A percentile compares a stretch with the other conserved stretches of the same genome.
phyloP scores from a whole-genome alignment of 2,329 filamentous ascomycete genomes.

The Amauroascus verrucosus region DNA sequence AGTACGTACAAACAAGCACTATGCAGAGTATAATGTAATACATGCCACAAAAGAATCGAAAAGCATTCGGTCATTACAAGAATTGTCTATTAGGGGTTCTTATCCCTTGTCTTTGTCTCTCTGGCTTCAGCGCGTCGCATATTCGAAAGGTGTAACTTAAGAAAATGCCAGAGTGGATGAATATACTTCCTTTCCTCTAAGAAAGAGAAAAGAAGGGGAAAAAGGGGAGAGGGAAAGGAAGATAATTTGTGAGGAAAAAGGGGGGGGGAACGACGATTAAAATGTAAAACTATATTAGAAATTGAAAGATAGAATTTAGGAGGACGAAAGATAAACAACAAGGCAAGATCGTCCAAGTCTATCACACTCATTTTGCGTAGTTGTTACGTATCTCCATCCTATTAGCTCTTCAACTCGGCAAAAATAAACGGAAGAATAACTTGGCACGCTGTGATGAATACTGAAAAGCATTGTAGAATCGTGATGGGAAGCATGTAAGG shows the following conservation, averaged over 20 bases:
- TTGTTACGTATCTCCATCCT: background rate
- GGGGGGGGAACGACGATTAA: background rate
- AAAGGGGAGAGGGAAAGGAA: no score
- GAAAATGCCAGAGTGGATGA: background rate
- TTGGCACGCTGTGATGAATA: conserved; percentile 69
- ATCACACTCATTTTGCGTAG: background rate
- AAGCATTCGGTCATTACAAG: no score
- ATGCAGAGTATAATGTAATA: no score
- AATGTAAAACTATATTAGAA: background rate
- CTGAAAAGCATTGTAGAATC: conserved; percentile 53
- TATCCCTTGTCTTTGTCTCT: no score
- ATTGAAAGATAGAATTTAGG: background rate
- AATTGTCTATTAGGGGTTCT: no score
- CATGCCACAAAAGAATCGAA: no score
- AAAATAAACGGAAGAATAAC: conserved; percentile 77
- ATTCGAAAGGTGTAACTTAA: background rate
- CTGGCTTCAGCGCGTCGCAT: no score
- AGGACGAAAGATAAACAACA: background rate
- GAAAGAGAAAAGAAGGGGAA: background rate
- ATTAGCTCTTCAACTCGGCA: conserved; percentile 48
- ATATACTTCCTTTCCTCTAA: background rate
- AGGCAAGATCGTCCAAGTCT: no score
- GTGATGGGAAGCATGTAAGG: conserved; percentile 53
- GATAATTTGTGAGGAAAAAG: no score
- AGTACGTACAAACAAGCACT: no score